phyloP scores from a whole-genome alignment of 78 protist genomes.

The Dictyostelium firmibasis region DNA sequence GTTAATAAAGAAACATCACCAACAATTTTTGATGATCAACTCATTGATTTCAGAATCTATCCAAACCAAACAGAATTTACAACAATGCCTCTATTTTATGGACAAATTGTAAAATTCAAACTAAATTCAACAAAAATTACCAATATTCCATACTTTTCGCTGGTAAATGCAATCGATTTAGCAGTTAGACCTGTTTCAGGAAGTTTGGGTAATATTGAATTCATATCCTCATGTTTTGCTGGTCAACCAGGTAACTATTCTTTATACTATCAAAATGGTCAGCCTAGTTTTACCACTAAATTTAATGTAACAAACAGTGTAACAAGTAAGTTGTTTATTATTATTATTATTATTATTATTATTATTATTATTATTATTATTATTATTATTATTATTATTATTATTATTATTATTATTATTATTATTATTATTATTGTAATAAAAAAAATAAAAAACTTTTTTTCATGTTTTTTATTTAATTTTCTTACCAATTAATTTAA shows the following conservation, averaged over 20 bases:
- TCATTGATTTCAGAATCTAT: neutral
- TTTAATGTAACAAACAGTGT: neutral
- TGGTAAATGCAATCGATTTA: neutral
- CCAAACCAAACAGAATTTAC: neutral
- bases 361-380: too few relatives aligned
- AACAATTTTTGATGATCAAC: neutral
- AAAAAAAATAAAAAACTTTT: neutral
- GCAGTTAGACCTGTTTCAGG: neutral
- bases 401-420: too few relatives aligned
- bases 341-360: too few relatives aligned
- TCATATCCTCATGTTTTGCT: neutral
- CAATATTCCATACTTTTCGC: neutral
- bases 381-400: too few relatives aligned
- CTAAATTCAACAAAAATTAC: neutral
- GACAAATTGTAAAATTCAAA: neutral
- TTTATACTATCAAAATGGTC: neutral
- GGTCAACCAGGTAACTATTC: neutral
- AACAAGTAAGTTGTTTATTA: neutral
- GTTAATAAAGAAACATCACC: neutral
- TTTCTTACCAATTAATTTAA: too few relatives aligned
- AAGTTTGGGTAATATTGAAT: neutral
- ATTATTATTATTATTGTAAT: too few relatives aligned
- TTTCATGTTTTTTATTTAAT: too few relatives aligned
- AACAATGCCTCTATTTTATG: neutral
- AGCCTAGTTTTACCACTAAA: neutral